Base-by-base conservation (phyloP, 768 basidiomycete species). In the Boletus vermiculosoides region DNA sequence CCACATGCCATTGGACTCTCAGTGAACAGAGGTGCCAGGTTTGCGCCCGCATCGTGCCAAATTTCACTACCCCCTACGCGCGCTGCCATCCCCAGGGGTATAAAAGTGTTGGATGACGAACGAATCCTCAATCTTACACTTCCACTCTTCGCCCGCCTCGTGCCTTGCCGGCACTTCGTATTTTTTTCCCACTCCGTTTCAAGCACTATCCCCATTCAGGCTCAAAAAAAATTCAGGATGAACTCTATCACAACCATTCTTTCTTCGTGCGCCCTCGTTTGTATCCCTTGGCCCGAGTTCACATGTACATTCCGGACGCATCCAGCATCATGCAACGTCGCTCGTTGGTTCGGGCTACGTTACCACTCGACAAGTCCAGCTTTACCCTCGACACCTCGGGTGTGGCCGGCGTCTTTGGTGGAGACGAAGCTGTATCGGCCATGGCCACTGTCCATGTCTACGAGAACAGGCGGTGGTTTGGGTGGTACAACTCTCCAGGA, bases 401-500 rank as follows among this genome's bases (percentile, higher is more conserved):
- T 28, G 66, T 76, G 9, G 74, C 73, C 0, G 74, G 75, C 15
- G 67, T 76, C 48, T 67, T 75, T 33, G 74, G 74, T 31, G 74
- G 74, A 11, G 74, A 75, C 13, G 74, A 75, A 39, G 74, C 74
- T 8, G 65, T 76, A 6, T 67, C 75, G 1, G 72, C 75, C 22
- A 75, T 76, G 71, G 67, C 69, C 1, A 73, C 73, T 2, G 67
- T 76, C 15, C 75, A 75, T 47, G 55, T 76, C 18, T 72, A 67
- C 52, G 62, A 66, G 50, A 65, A 66, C 9, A 68, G 72, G 45
- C 67, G 59, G 28, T 75, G 66, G 70, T 39, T 76, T 15, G 74
- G 74, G 6, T 76, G 73, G 71, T 76, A 75, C 39, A 75, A 76
- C 39, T 61, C 75, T 12, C 74, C 74, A 3, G 74, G 74, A 15